These are phyloP conservation scores for Populus tomentosa DNA, from an alignment of 441 rosid genomes.

Conservation along the genomic window DNA sequence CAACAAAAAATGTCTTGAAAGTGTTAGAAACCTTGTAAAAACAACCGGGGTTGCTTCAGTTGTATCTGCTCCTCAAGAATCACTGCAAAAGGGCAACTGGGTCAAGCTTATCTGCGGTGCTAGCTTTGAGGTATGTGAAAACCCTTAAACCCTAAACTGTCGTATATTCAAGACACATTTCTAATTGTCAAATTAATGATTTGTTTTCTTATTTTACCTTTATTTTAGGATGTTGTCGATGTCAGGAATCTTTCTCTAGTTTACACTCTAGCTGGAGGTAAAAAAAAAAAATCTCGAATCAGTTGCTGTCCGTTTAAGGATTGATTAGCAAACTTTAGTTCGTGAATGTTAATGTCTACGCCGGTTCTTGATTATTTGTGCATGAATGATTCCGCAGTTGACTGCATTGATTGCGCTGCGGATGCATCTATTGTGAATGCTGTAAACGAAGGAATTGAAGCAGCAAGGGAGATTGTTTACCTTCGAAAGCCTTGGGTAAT, in stretches of 20 bases:
- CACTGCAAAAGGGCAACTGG: conserved; percentile 55
- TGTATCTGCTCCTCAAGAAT: conserved; percentile 38
- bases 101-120: conserved; percentile 74
- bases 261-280: conserved; percentile 71
- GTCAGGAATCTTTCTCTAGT: conserved; percentile 62
- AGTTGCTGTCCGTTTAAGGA: background rate
- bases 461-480: conserved; percentile 36
- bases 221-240: conserved; percentile 49
- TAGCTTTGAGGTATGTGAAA: conserved; percentile 48
- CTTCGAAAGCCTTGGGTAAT: conserved; percentile 62
- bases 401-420: conserved; percentile 70
- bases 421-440: conserved; percentile 57
- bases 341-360: background rate
- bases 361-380: background rate
- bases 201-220: background rate
- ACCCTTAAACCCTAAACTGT: background rate
- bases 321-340: background rate
- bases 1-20: conserved; percentile 20
- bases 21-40: conserved; percentile 31
- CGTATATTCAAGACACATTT: background rate
- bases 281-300: background rate
- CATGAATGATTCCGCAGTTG: conserved; percentile 36
- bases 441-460: conserved; percentile 51
- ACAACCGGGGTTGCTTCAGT: conserved; percentile 34
- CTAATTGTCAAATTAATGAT: background rate